A percentile compares a stretch with the other conserved stretches of the same genome.
phyloP scores from a whole-genome alignment of 345 rosid species.

The Lepidium didymum region DNA sequence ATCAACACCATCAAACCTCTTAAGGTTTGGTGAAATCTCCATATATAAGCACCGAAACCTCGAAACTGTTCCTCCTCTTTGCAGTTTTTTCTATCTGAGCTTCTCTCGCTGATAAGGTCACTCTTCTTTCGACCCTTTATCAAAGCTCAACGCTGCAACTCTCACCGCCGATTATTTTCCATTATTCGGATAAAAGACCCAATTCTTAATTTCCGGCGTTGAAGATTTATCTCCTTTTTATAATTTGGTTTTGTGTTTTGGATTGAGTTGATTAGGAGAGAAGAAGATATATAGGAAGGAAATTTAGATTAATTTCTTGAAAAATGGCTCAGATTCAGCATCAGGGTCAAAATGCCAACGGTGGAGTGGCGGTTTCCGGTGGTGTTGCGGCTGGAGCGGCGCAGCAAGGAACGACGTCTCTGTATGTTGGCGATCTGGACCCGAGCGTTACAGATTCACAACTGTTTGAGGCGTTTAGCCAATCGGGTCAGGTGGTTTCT shows the following conservation, averaged over 20 bases:
- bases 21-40: slow-evolving; percentile 29
- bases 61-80: background rate
- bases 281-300: background rate
- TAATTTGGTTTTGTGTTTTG: background rate
- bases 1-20: background rate
- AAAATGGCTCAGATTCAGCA: slow-evolving; percentile 78
- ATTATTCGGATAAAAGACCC: slow-evolving; percentile 21
- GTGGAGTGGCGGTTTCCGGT: slow-evolving; percentile 37
- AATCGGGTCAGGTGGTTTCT: slow-evolving; percentile 70
- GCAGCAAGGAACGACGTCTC: slow-evolving; percentile 62
- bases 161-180: slow-evolving; percentile 31
- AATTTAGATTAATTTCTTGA: background rate
- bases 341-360: slow-evolving; percentile 43
- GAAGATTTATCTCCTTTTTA: background rate
- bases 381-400: slow-evolving; percentile 30
- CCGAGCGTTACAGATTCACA: slow-evolving; percentile 59
- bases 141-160: slow-evolving; percentile 21
- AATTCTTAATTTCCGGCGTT: slow-evolving; percentile 1
- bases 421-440: slow-evolving; percentile 89
- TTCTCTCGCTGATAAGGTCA: slow-evolving; percentile 25
- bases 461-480: slow-evolving; percentile 66
- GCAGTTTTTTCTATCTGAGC: background rate
- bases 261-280: slow-evolving; percentile 10
- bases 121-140: slow-evolving; percentile 12
- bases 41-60: slow-evolving; percentile 17